A percentile compares a stretch with the other conserved stretches of the same genome.
Conservation (phyloP, 768 basidiomycete species). For the Hortiboletus campestris region DNA sequence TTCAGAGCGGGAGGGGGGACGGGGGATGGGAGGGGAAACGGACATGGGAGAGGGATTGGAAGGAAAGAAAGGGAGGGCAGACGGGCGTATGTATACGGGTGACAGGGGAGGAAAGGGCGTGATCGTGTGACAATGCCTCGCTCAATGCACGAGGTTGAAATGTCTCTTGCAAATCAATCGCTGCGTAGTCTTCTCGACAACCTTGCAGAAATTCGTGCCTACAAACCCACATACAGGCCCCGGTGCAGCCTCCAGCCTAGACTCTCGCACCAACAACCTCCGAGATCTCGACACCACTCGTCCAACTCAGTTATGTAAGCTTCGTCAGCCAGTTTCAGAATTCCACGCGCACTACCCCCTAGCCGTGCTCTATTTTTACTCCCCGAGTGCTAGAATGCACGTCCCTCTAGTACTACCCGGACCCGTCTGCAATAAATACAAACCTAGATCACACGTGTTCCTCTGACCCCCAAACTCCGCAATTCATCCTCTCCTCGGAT, state of each 20-base stretch:
- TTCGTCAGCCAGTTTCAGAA: constrained; percentile 1
- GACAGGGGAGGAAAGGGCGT: constrained; percentile 26
- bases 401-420: background rate
- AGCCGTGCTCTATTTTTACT: background rate
- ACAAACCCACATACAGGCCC: background rate
- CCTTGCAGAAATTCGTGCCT: background rate
- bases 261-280: background rate
- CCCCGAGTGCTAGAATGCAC: background rate
- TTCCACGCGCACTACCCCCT: background rate
- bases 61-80: constrained; percentile 1
- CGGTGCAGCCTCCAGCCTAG: background rate
- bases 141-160: constrained; percentile 14
- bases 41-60: constrained; percentile 16
- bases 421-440: background rate
- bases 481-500: background rate
- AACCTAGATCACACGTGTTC: background rate
- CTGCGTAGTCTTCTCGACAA: background rate
- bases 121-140: constrained; percentile 27
- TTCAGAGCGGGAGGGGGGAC: constrained; percentile 52
- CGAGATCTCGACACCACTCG: background rate
- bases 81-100: constrained; percentile 22
- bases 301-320: background rate
- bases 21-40: constrained; percentile 16
- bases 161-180: background rate
- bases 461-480: no score